A percentile compares a stretch with the other conserved stretches of the same genome.
These are phyloP conservation scores for Diaporthe capsici DNA, from an alignment of 2,329 filamentous ascomycete genomes.

Conservation along the genomic window DNA sequence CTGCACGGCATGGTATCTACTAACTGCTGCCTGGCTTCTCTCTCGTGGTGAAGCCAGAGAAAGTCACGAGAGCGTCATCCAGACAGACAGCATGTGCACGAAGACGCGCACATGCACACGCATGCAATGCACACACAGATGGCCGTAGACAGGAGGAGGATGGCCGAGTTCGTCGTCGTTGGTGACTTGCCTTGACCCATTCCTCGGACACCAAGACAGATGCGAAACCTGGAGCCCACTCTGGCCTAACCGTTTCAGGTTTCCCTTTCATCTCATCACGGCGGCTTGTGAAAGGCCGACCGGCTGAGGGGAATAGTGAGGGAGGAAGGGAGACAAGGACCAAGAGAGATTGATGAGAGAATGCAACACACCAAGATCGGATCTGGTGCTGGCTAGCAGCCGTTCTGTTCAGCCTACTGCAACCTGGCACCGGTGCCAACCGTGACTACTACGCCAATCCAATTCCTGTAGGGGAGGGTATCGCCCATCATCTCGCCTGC, in stretches of 20 bases:
- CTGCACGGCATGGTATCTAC: neutral
- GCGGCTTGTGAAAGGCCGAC: slow-evolving; percentile 28
- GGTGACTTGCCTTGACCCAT: slow-evolving; percentile 13
- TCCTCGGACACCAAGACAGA: slow-evolving; percentile 24
- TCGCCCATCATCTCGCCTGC: slow-evolving; percentile 32
- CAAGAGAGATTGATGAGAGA: neutral
- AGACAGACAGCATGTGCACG: neutral
- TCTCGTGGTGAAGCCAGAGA: neutral
- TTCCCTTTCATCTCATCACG: slow-evolving; percentile 30
- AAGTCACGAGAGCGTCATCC: neutral
- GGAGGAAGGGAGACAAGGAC: neutral
- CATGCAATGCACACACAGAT: neutral
- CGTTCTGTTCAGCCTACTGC: neutral
- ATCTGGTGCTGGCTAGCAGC: neutral
- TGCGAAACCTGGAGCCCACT: slow-evolving; percentile 32
- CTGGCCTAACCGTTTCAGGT: slow-evolving; percentile 29
- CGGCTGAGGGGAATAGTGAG: neutral
- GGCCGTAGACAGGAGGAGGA: neutral
- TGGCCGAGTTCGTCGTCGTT: neutral
- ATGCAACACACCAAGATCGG: slow-evolving; percentile 28
- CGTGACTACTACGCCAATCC: neutral
- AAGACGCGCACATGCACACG: neutral
- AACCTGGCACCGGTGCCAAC: slow-evolving; percentile 2
- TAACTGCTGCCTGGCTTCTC: neutral
- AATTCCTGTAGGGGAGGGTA: neutral